These are phyloP conservation scores for Fraxinus baroniana DNA, from an alignment of 305 asterid genomes.

Conservation along the genomic window DNA sequence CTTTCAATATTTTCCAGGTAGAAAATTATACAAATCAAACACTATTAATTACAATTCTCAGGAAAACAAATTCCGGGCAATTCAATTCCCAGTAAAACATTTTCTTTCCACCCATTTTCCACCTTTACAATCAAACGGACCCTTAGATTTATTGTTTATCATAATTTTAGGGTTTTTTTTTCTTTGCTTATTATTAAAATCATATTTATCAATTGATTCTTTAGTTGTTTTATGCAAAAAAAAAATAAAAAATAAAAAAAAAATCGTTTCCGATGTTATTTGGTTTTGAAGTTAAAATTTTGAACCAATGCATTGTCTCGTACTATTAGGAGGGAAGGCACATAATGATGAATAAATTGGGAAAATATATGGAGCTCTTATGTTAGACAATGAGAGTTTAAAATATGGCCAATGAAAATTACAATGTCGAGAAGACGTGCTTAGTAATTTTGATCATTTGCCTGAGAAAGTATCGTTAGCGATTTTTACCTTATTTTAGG, in stretches of 20 bases:
- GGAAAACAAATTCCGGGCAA: too few species aligned
- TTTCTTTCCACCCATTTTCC: too few species aligned
- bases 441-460: neutral
- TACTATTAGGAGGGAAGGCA: neutral
- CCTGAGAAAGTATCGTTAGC: neutral
- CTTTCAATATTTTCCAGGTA: too few species aligned
- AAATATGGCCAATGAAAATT: too few species aligned
- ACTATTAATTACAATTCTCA: too few species aligned
- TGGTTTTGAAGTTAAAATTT: neutral
- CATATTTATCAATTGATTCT: too few species aligned
- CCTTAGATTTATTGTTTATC: neutral
- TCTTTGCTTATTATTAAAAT: too few species aligned
- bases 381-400: neutral
- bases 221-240: neutral
- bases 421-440: too few species aligned
- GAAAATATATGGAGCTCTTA: neutral
- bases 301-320: neutral
- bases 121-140: too few species aligned
- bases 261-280: neutral
- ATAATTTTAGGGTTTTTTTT: neutral
- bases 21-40: too few species aligned
- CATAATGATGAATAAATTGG: neutral
- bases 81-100: too few species aligned
- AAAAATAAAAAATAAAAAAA: too few species aligned
- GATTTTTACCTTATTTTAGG: neutral